Evolutionary conservation across 2,329 filamentous ascomycete species (phyloP).

Genomic region (Zopfia rhizophila): DNA sequence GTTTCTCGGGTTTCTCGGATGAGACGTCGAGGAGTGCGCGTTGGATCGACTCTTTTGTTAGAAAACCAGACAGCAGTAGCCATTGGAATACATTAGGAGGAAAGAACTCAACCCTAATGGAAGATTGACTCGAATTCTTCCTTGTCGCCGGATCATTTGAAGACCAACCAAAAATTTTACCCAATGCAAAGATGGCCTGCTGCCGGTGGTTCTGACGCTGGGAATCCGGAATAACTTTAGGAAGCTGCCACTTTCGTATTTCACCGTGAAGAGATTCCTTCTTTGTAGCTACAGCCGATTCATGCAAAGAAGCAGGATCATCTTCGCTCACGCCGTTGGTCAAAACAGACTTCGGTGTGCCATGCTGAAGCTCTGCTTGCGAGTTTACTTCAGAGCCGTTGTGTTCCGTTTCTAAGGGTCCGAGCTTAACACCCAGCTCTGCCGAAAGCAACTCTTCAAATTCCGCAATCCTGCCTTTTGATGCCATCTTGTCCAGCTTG

Average conservation of each 20-base stretch:
- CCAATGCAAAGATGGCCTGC: constrained; percentile 68
- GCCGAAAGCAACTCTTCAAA: constrained; percentile 55
- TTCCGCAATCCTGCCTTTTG: constrained; percentile 47
- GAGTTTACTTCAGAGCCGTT: constrained; percentile 11
- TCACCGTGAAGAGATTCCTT: constrained; percentile 21
- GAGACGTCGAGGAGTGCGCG: constrained; percentile 47
- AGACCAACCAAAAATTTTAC: constrained; percentile 57
- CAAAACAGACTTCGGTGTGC: constrained; percentile 2
- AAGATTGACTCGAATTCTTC: constrained; percentile 25
- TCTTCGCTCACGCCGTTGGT: constrained; percentile 14
- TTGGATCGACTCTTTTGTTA: constrained; percentile 57
- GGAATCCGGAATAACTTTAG: constrained; percentile 39
- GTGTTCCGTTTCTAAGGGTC: constrained; percentile 18
- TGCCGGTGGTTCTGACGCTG: constrained; percentile 70
- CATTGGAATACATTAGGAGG: constrained; percentile 66
- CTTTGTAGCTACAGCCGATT: constrained; percentile 3
- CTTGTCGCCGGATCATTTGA: background rate
- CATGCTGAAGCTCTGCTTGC: constrained; percentile 20
- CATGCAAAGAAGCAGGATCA: constrained; percentile 24
- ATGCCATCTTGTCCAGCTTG: constrained; percentile 50
- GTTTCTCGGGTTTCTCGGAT: constrained; percentile 55
- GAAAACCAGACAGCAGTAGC: constrained; percentile 66
- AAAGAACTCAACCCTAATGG: constrained; percentile 56
- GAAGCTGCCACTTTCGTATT: constrained; percentile 61
- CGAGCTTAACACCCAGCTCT: constrained; percentile 49